phyloP scores from a whole-genome alignment of 164 flowering plant species.

The Nymphaea colorata region DNA sequence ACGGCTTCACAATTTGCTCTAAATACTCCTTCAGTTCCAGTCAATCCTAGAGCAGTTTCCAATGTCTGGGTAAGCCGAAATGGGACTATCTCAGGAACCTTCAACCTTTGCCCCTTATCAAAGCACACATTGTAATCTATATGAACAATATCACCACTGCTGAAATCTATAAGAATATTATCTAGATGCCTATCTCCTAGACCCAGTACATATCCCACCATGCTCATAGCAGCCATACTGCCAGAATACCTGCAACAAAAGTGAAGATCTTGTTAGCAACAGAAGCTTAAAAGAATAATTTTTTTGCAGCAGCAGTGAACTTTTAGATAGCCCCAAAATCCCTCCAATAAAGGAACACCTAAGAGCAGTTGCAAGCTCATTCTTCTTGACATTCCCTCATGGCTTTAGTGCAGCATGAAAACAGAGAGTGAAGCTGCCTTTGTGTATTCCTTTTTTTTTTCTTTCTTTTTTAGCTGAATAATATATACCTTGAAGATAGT shows the following conservation, averaged over 20 bases:
- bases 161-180: conserved; percentile 85
- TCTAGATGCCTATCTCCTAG: conserved; percentile 97
- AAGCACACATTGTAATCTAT: conserved; percentile 97
- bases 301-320: neutral
- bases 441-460: too few relatives aligned
- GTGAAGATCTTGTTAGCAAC: neutral
- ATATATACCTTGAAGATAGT: too few relatives aligned
- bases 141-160: conserved; percentile 82
- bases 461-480: too few relatives aligned
- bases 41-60: conserved; percentile 89
- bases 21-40: conserved; percentile 85
- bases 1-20: conserved; percentile 93
- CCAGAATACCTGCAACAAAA: conserved; percentile 65
- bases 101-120: conserved; percentile 87
- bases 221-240: conserved; percentile 94
- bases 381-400: too few relatives aligned
- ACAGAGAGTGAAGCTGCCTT: too few relatives aligned
- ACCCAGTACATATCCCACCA: conserved; percentile 90
- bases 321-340: neutral
- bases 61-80: conserved; percentile 94
- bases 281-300: neutral
- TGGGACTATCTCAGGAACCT: conserved; percentile 96
- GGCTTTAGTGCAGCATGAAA: too few relatives aligned
- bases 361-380: neutral
- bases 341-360: neutral